A percentile compares a stretch with the other conserved stretches of the same genome.
Evolutionary conservation across 768 basidiomycete species (phyloP).

Genomic region (Lactarius indigo): DNA sequence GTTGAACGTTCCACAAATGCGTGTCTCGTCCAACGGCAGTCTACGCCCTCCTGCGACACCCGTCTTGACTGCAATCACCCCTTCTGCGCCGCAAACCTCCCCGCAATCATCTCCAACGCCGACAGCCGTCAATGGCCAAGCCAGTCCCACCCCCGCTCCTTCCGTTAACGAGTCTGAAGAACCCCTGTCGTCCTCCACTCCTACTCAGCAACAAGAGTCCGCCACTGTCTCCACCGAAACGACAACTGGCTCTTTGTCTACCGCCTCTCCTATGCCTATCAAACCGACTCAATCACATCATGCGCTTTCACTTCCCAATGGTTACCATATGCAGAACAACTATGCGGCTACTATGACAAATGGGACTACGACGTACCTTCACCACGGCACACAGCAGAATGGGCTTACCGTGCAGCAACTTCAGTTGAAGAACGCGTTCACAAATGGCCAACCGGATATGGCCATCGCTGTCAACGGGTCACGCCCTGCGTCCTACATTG

Average conservation of each 20-base stretch:
- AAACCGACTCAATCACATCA: slow-evolving; percentile 47
- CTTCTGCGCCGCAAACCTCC: slow-evolving; percentile 31
- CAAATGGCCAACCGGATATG: slow-evolving; percentile 29
- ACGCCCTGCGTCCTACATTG: slow-evolving; percentile 37
- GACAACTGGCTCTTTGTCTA: slow-evolving; percentile 10
- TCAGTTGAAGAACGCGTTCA: slow-evolving; percentile 56
- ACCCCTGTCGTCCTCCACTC: slow-evolving; percentile 19
- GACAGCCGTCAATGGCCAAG: slow-evolving; percentile 15
- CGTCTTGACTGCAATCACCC: slow-evolving; percentile 33
- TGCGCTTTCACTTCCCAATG: slow-evolving; percentile 38
- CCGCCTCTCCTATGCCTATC: slow-evolving; percentile 42
- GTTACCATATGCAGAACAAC: slow-evolving; percentile 36
- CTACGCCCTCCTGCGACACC: slow-evolving; percentile 48
- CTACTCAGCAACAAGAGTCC: slow-evolving; percentile 18
- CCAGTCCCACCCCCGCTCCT: slow-evolving; percentile 13
- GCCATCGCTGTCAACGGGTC: slow-evolving; percentile 27
- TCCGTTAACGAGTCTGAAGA: slow-evolving; percentile 25
- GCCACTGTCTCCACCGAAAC: slow-evolving; percentile 8
- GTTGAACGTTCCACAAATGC: slow-evolving; percentile 50
- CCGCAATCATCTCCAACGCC: slow-evolving; percentile 23
- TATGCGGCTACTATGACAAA: slow-evolving; percentile 44
- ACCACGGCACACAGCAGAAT: slow-evolving; percentile 35
- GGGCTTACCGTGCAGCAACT: slow-evolving; percentile 55
- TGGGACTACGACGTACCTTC: slow-evolving; percentile 33
- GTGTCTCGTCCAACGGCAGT: slow-evolving; percentile 56